Evolutionary conservation across 2,329 filamentous ascomycete species (phyloP).

Genomic region (Ambrosiella xylebori): DNA sequence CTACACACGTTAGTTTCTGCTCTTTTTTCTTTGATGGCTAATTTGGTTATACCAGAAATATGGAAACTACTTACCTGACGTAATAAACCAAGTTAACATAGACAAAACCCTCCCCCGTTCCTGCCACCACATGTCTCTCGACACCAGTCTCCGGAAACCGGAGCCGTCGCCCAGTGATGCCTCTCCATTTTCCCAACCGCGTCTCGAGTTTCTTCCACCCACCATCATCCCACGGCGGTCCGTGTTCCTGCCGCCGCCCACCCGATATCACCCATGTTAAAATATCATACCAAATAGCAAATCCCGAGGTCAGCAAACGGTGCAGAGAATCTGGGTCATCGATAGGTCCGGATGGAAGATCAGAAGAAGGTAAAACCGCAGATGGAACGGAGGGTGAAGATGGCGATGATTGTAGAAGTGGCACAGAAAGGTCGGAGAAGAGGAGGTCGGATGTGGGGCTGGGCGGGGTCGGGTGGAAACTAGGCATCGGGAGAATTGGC

Average conservation of each 20-base stretch:
- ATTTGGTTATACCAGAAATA: not conserved
- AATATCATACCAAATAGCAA: slow-evolving; percentile 27
- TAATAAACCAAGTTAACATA: slow-evolving; percentile 29
- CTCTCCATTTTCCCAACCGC: slow-evolving; percentile 22
- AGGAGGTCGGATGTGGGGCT: slow-evolving; percentile 22
- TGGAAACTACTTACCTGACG: slow-evolving; percentile 20
- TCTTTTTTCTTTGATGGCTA: not conserved
- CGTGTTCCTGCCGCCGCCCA: slow-evolving; percentile 25
- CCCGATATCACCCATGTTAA: slow-evolving; percentile 27
- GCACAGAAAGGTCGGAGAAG: slow-evolving; percentile 20
- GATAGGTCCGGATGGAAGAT: slow-evolving; percentile 5
- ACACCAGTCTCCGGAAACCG: slow-evolving; percentile 23
- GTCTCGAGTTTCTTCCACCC: slow-evolving; percentile 20
- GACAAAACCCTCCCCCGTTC: slow-evolving; percentile 25
- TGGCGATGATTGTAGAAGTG: slow-evolving; percentile 5
- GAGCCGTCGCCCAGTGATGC: slow-evolving; percentile 20
- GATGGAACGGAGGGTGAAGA: no score
- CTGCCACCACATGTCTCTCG: slow-evolving; percentile 23
- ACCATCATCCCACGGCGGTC: slow-evolving; percentile 21
- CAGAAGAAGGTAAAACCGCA: no score
- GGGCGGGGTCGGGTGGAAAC: slow-evolving; percentile 20
- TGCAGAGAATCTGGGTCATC: slow-evolving; percentile 18
- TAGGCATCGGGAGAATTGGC: slow-evolving; percentile 22
- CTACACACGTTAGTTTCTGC: slow-evolving; percentile 15
- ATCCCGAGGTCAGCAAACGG: slow-evolving; percentile 21